Conservation (phyloP, 441 rosid species). For the Gossypium aridum region DNA sequence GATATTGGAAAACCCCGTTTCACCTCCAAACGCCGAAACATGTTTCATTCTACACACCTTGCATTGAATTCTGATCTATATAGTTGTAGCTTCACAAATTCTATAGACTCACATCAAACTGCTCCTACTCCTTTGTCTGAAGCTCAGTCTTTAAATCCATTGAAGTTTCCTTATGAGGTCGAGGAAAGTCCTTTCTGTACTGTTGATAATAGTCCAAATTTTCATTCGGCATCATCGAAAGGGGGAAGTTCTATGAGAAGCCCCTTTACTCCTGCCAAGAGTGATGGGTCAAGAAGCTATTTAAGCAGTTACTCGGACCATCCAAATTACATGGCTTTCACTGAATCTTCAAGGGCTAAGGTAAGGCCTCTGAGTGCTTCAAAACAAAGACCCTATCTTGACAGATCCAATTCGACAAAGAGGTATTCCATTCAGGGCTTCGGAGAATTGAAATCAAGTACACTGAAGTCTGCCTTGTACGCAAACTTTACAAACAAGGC, state of each 20-base stretch:
- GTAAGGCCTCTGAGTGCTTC: constrained; percentile 77
- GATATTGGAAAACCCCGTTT: constrained; percentile 47
- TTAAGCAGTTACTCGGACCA: constrained; percentile 44
- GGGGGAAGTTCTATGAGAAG: constrained; percentile 48
- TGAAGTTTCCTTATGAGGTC: constrained; percentile 34
- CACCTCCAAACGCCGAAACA: constrained; percentile 39
- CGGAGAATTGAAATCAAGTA: constrained; percentile 37
- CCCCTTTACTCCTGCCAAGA: constrained; percentile 61
- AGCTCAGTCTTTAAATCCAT: constrained; percentile 42
- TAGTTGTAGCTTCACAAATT: constrained; percentile 34
- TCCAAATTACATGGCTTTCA: constrained; percentile 90
- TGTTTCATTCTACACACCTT: constrained; percentile 39
- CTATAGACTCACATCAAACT: constrained; percentile 46
- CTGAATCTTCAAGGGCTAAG: constrained; percentile 85
- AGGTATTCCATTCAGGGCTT: constrained; percentile 43
- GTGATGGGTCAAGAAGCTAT: constrained; percentile 53
- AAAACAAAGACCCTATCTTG: constrained; percentile 62
- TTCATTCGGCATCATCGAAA: constrained; percentile 58
- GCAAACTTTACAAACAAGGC: constrained; percentile 64
- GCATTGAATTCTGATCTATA: constrained; percentile 29
- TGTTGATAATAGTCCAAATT: constrained; percentile 69
- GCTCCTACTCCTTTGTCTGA: constrained; percentile 50
- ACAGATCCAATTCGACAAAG: constrained; percentile 57
- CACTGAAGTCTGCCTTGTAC: constrained; percentile 47
- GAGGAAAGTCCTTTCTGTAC: constrained; percentile 48